Evolutionary conservation across 1,139 yeast genomes (phyloP), one percentile per base, ranked within the genome.

Genomic region (Zygotorulaspora mrakii): DNA sequence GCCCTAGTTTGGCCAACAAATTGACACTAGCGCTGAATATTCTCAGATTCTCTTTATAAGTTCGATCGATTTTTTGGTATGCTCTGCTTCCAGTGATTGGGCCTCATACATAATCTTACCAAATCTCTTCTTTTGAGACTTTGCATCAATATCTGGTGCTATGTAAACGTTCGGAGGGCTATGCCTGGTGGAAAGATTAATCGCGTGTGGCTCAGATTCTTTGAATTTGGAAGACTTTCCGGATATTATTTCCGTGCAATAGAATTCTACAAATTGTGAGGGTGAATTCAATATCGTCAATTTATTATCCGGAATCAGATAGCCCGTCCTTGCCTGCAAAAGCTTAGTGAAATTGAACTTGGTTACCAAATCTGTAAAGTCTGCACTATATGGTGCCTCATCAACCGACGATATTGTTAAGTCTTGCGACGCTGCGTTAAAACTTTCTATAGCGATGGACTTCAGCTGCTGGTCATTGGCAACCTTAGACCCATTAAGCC

Each of bases 171-270:
- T 79, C 24, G 74, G 65, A 31, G 79, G 74, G 17, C 63, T 65
- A 46, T 68, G 68, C 22, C 64, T 57, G 14, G 66, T 62, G 46
- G 76, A 71, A 51, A 86, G 67, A 62, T 82, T 76, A 39, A 87
- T 76, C 30, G 87, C 91, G 49, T 83, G 76, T 17, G 95, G 94
- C 59, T 78, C 77, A 56, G 81, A 73, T 61, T 83, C 94, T 52
- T 74, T 73, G 65, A 70, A 76, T 50, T 74, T 51, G 7, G 43
- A 47, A 8, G 47, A 65, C 37, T 60, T 64, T 10, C 68, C 64
- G 24, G 76, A 74, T 23, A 73, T 66, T 7, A 82, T 69, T 33
- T 71, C 63, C 7, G 60, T 50, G 21, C 61, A 52, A 41, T 79
- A 69, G 47, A 74, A 77, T 0, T 61, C 48, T 44, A 67, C 66